Evolutionary conservation across 805 yeast genomes (phyloP).

Genomic region (Starmerella scarabaei): DNA sequence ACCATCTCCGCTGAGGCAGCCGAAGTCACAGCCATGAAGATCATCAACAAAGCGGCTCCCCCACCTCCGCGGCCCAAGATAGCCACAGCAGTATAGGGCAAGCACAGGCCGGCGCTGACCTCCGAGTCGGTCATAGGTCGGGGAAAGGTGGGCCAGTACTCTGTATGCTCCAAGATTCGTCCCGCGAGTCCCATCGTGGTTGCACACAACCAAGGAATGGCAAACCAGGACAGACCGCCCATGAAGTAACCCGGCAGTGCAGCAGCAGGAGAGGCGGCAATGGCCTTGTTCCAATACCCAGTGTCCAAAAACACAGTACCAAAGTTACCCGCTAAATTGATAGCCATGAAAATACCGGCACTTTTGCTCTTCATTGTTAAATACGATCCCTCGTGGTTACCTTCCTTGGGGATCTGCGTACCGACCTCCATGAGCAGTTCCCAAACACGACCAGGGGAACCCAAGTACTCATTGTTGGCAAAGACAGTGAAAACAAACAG

Average conservation of each 20-base stretch:
- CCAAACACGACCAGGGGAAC: slow-evolving; percentile 74
- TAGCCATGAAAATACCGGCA: slow-evolving; percentile 83
- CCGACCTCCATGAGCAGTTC: slow-evolving; percentile 52
- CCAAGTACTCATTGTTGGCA: slow-evolving; percentile 55
- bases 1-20: slow-evolving; percentile 87
- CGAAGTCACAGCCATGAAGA: slow-evolving; percentile 86
- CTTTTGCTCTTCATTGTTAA: slow-evolving; percentile 74
- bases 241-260: slow-evolving; percentile 77
- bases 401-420: slow-evolving; percentile 48
- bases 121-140: slow-evolving; percentile 49
- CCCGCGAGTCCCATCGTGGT: slow-evolving; percentile 83
- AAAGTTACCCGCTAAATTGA: slow-evolving; percentile 78
- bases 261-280: slow-evolving; percentile 71
- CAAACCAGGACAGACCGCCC: slow-evolving; percentile 87
- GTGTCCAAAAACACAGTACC: slow-evolving; percentile 80
- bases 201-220: slow-evolving; percentile 71
- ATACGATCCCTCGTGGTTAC: slow-evolving; percentile 77
- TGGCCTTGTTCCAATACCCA: slow-evolving; percentile 82
- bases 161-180: slow-evolving; percentile 53
- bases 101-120: slow-evolving; percentile 59
- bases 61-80: slow-evolving; percentile 82
- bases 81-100: slow-evolving; percentile 68
- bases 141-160: slow-evolving; percentile 73
- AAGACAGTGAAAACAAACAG: slow-evolving; percentile 70
- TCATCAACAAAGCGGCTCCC: slow-evolving; percentile 60